These are phyloP conservation scores for Mycena leptocephala DNA, from an alignment of 768 basidiomycete species.

Conservation along the genomic window DNA sequence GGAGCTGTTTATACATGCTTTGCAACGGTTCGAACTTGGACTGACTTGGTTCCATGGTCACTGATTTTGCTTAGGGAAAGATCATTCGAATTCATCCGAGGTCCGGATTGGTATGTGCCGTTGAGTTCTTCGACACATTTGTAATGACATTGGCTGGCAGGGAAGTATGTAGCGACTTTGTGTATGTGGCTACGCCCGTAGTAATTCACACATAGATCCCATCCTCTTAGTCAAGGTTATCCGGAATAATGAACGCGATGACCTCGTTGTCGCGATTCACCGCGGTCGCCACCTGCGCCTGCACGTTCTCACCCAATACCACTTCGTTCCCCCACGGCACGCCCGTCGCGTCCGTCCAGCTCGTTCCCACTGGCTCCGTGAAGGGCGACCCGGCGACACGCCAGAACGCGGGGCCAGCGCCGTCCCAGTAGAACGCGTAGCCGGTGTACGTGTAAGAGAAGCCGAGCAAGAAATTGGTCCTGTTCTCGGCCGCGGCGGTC, in stretches of 20 bases:
- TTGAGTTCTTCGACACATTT: no score
- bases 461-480: slow-evolving; percentile 14
- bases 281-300: background rate
- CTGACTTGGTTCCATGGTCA: no score
- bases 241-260: background rate
- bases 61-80: no score
- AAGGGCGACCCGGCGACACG: background rate
- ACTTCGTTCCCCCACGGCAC: no score
- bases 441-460: slow-evolving; percentile 18
- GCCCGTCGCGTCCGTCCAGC: slow-evolving; percentile 24
- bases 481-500: background rate
- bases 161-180: no score
- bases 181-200: no score
- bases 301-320: background rate
- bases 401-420: slow-evolving; percentile 10
- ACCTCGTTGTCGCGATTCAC: background rate
- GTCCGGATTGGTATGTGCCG: no score
- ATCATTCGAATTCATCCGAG: no score
- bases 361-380: slow-evolving; percentile 16
- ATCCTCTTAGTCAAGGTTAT: background rate
- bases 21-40: no score
- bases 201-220: no score
- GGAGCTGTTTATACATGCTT: no score
- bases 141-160: no score
- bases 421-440: slow-evolving; percentile 27